Evolutionary conservation across 2,329 filamentous ascomycete species (phyloP).

Genomic region (Cladophialophora immunda): DNA sequence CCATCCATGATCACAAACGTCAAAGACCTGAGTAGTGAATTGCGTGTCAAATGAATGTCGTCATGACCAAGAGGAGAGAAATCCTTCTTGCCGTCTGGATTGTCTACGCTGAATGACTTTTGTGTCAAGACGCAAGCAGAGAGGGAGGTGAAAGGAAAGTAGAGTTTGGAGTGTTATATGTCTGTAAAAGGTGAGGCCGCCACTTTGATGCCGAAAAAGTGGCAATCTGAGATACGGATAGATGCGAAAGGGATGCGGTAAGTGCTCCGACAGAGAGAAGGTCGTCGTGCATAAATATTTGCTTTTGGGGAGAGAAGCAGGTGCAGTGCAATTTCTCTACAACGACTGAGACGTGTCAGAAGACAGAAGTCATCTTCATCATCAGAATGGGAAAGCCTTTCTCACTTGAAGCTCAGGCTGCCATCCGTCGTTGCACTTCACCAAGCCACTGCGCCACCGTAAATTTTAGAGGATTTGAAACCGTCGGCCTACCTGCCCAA

Average conservation of each 20-base stretch:
- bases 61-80: constrained; percentile 3
- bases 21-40: not conserved
- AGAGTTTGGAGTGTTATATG: not conserved
- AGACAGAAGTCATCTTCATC: not conserved
- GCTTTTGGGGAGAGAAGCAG: not conserved
- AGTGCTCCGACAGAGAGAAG: not conserved
- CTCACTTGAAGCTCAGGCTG: not conserved
- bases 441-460: not conserved
- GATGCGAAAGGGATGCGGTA: not conserved
- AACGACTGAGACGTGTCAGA: not conserved
- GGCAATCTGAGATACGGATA: constrained; percentile 3
- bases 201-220: not conserved
- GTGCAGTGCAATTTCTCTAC: not conserved
- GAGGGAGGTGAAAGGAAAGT: not conserved
- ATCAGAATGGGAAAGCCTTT: not conserved
- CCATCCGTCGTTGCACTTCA: not conserved
- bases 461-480: not conserved
- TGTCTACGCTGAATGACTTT: not conserved
- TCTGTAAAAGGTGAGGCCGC: not conserved
- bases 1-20: constrained; percentile 14
- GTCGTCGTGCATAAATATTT: not conserved
- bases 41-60: constrained; percentile 7
- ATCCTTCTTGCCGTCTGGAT: not conserved
- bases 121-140: not conserved
- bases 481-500: not conserved